Evolutionary conservation across 2,329 filamentous ascomycete species (phyloP).

Genomic region (Fusarium sp.): DNA sequence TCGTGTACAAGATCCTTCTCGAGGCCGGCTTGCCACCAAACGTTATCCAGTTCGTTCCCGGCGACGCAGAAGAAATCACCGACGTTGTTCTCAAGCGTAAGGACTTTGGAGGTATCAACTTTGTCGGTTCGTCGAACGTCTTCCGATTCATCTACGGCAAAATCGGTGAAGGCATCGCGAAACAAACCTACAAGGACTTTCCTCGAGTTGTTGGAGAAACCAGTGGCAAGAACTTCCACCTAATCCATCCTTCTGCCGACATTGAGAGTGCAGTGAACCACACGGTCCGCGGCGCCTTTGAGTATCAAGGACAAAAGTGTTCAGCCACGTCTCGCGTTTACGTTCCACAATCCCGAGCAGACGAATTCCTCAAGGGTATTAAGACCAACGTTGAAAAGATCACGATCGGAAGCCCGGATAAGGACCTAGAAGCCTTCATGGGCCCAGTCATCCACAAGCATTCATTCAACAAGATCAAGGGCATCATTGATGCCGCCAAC

Average conservation of each 20-base stretch:
- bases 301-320: conserved; percentile 69
- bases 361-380: conserved; percentile 5
- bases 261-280: conserved; percentile 62
- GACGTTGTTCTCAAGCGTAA: conserved; percentile 41
- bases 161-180: conserved; percentile 12
- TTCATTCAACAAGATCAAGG: conserved; percentile 55
- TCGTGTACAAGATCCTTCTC: conserved; percentile 56
- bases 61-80: conserved; percentile 54
- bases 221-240: conserved; percentile 63
- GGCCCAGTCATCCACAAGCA: conserved; percentile 64
- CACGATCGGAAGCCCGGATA: conserved; percentile 46
- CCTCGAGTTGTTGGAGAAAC: conserved; percentile 66
- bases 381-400: conserved; percentile 56
- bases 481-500: neutral
- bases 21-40: conserved; percentile 57
- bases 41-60: conserved; percentile 57
- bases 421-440: conserved; percentile 53
- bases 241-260: conserved; percentile 57
- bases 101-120: neutral
- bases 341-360: conserved; percentile 58
- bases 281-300: conserved; percentile 65
- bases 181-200: neutral
- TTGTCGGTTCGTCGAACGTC: neutral
- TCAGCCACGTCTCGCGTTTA: conserved; percentile 68
- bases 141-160: conserved; percentile 30